Base-by-base conservation (phyloP, 208 protist genomes). In the Leishmania tropica region DNA sequence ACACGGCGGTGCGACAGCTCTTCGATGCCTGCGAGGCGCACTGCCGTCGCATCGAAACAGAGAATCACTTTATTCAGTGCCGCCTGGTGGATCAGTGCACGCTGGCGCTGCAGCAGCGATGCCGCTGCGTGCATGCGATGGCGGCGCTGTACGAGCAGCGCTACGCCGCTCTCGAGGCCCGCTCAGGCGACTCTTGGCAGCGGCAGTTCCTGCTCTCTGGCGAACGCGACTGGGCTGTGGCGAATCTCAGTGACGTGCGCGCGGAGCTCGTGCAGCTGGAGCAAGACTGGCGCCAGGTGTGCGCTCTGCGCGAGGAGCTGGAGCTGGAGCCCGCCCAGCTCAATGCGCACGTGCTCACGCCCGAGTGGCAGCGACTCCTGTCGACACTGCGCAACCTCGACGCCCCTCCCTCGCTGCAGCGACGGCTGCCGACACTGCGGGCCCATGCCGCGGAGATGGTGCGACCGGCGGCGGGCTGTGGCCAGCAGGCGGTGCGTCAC, bases 171-270 rank as follows among this genome's bases (percentile, higher is more conserved):
- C 76, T 96, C 10, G 77, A 75, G 15, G 48, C 51, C 1, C 78
- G 83, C 48, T 80, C 81, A 28, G 65, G 62, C 37, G 70, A 80
- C 6, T 82, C 81, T 31, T 95, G 87, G 90, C 91, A 96, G 83
- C 65, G 89, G 78, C 83, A 92, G 77, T 97, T 96, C 76, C 86
- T 97, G 48, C 76, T 94, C 8, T 77, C 88, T 13, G 83, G 88
- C 28, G 94, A 96, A 79, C 91, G 88, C 24, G 90, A 93, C 35
- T 91, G 87, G 83, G 89, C 89, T 8, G 85, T 88, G 13, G 79
- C 65, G 19, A 95, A 97, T 78, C 75, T 96, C 64, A 75, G 87
- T 21, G 90, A 96, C 35, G 84, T 92, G 10, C 90, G 88, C 8
- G 71, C 70, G 5, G 91, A 96, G 81, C 76, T 95, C 28, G 13